These are phyloP conservation scores for Quercus tomentella DNA, from an alignment of 331 rosid genomes.

Conservation along the genomic window DNA sequence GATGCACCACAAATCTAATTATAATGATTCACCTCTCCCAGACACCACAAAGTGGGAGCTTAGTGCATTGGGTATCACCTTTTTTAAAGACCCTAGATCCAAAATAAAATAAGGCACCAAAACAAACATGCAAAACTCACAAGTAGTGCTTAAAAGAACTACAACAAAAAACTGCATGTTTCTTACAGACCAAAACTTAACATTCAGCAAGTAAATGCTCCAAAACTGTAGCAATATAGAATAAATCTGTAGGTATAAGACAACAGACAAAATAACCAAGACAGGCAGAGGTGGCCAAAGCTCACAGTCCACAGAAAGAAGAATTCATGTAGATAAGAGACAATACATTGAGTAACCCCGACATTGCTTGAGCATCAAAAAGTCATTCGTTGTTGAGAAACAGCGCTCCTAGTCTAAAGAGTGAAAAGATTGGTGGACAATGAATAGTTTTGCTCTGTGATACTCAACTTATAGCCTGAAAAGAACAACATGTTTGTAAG, in stretches of 20 bases:
- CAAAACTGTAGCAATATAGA: not conserved
- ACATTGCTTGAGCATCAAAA: slow-evolving; percentile 68
- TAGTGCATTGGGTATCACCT: too few relatives aligned
- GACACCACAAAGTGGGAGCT: too few relatives aligned
- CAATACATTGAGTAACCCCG: slow-evolving; percentile 78
- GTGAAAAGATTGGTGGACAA: slow-evolving; percentile 23
- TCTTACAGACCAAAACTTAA: not conserved
- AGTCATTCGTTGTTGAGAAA: slow-evolving; percentile 40
- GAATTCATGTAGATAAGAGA: slow-evolving; percentile 17
- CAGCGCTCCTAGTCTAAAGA: slow-evolving; percentile 27
- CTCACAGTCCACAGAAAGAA: not conserved
- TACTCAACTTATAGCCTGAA: slow-evolving; percentile 42
- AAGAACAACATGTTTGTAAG: slow-evolving; percentile 25
- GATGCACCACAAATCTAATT: not conserved
- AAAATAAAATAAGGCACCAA: not conserved
- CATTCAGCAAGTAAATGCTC: not conserved
- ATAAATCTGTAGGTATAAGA: not conserved
- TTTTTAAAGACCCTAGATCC: not conserved
- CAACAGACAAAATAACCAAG: not conserved
- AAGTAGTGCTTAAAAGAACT: not conserved
- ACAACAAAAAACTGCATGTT: not conserved
- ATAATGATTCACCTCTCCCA: not conserved
- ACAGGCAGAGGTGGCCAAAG: not conserved
- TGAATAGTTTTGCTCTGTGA: slow-evolving; percentile 28
- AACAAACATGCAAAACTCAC: not conserved